These are phyloP conservation scores for Lophium mytilinum DNA, from an alignment of 495 filamentous ascomycete species.

Conservation along the genomic window DNA sequence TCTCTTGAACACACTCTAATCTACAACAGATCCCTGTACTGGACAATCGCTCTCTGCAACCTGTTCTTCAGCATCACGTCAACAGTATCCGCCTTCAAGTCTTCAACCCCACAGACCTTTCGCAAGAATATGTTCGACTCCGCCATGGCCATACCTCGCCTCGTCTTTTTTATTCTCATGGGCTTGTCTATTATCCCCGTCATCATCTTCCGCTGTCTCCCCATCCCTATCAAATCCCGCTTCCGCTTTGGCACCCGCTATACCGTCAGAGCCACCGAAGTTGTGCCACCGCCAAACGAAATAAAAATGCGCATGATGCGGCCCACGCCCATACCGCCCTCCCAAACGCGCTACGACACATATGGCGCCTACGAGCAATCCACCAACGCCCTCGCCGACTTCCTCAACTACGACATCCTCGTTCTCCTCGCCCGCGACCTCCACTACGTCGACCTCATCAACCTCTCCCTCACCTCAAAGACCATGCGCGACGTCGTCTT, in stretches of 20 bases:
- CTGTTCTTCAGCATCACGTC: neutral
- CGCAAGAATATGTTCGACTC: neutral
- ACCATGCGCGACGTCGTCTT: conserved; percentile 17
- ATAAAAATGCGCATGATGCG: neutral
- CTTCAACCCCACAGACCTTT: no score
- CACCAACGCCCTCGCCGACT: conserved; percentile 3
- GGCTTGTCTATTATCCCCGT: neutral
- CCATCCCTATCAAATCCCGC: conserved; percentile 6
- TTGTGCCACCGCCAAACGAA: neutral
- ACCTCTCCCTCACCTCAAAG: conserved; percentile 12
- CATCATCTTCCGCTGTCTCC: conserved; percentile 10
- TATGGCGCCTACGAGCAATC: neutral
- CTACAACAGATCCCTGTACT: neutral
- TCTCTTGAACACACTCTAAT: neutral
- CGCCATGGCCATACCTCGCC: conserved; percentile 7
- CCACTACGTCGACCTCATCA: conserved; percentile 19
- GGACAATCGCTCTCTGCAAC: conserved; percentile 6
- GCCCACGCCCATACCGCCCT: neutral
- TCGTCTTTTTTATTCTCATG: neutral
- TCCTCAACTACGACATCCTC: conserved; percentile 23
- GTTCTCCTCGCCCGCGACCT: conserved; percentile 12
- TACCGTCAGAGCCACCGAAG: conserved; percentile 1
- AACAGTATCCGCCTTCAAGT: neutral
- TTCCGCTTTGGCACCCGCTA: conserved; percentile 11
- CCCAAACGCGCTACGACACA: neutral